phyloP scores from a whole-genome alignment of 1,284 basidiomycete species.

The Hypsizygus ulmarius region DNA sequence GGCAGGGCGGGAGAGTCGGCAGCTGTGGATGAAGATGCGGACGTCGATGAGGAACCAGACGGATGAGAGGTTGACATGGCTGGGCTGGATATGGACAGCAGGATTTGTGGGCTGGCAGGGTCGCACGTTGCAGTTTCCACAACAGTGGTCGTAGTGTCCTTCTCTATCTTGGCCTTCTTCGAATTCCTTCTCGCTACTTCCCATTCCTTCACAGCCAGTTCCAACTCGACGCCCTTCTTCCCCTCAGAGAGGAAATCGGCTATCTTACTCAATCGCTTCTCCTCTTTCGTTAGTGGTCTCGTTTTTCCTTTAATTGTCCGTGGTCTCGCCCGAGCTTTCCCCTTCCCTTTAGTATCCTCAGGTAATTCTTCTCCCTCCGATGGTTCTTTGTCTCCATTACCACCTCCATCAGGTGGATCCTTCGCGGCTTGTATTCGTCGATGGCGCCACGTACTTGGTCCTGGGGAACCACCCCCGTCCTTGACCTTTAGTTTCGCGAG shows the following conservation, averaged over 20 bases:
- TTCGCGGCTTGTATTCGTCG: slow-evolving; percentile 32
- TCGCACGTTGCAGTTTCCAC: too few relatives aligned
- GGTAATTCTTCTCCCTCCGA: slow-evolving; percentile 14
- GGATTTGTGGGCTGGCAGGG: too few relatives aligned
- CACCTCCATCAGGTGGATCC: slow-evolving; percentile 31
- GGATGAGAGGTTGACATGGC: too few relatives aligned
- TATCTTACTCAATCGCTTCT: slow-evolving; percentile 59
- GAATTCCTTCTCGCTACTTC: slow-evolving; percentile 32
- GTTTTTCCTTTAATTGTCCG: slow-evolving; percentile 31
- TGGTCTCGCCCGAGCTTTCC: not conserved
- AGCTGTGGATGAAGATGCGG: too few relatives aligned
- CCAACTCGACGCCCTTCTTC: slow-evolving; percentile 64
- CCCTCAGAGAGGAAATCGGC: slow-evolving; percentile 68
- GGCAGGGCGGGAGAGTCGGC: too few relatives aligned
- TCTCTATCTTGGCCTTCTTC: not conserved
- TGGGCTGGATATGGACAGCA: too few relatives aligned
- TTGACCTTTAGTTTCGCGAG: slow-evolving; percentile 42
- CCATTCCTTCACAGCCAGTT: slow-evolving; percentile 65
- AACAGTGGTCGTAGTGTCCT: too few relatives aligned
- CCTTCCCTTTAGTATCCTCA: not conserved
- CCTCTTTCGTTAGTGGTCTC: slow-evolving; percentile 29
- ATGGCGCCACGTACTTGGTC: slow-evolving; percentile 5
- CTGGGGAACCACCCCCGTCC: slow-evolving; percentile 33
- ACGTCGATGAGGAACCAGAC: too few relatives aligned
- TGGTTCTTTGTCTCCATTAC: slow-evolving; percentile 8